A percentile compares a stretch with the other conserved stretches of the same genome.
These are phyloP conservation scores for Quambalaria eucalypti DNA, from an alignment of 1,284 basidiomycete species.

Conservation along the genomic window DNA sequence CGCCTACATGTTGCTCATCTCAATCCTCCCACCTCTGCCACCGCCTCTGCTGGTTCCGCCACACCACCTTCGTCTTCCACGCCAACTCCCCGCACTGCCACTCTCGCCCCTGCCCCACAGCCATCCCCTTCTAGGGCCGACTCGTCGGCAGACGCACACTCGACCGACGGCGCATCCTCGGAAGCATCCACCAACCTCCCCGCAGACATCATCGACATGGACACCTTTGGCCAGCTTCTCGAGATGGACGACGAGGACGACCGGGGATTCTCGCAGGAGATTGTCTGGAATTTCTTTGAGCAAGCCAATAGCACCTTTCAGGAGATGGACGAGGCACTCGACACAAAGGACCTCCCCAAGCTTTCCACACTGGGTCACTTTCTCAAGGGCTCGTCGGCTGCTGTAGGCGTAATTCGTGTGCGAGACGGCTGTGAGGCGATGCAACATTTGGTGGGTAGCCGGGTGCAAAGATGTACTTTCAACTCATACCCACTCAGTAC, in stretches of 20 bases:
- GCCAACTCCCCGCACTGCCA: too few relatives aligned
- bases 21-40: too few relatives aligned
- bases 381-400: slow-evolving; percentile 86
- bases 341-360: slow-evolving; percentile 56
- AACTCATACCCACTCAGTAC: too few relatives aligned
- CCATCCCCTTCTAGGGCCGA: too few relatives aligned
- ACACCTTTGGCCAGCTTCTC: slow-evolving; percentile 72
- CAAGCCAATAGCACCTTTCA: slow-evolving; percentile 59
- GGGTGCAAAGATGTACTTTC: neutral
- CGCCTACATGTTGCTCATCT: too few relatives aligned
- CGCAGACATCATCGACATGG: slow-evolving; percentile 69
- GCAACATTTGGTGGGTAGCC: slow-evolving; percentile 54
- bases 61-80: too few relatives aligned
- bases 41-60: too few relatives aligned
- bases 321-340: slow-evolving; percentile 65
- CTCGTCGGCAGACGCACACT: too few relatives aligned
- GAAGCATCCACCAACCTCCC: too few relatives aligned
- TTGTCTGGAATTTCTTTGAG: slow-evolving; percentile 70
- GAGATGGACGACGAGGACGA: slow-evolving; percentile 75
- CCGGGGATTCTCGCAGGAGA: slow-evolving; percentile 66
- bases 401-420: slow-evolving; percentile 71
- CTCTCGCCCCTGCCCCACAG: too few relatives aligned
- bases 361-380: slow-evolving; percentile 78
- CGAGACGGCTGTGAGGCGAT: slow-evolving; percentile 76
- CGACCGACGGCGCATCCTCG: too few relatives aligned